Evolutionary conservation across 2,329 filamentous ascomycete species (phyloP), one percentile per base, ranked within the genome.

Genomic region (Trichophyton simii): DNA sequence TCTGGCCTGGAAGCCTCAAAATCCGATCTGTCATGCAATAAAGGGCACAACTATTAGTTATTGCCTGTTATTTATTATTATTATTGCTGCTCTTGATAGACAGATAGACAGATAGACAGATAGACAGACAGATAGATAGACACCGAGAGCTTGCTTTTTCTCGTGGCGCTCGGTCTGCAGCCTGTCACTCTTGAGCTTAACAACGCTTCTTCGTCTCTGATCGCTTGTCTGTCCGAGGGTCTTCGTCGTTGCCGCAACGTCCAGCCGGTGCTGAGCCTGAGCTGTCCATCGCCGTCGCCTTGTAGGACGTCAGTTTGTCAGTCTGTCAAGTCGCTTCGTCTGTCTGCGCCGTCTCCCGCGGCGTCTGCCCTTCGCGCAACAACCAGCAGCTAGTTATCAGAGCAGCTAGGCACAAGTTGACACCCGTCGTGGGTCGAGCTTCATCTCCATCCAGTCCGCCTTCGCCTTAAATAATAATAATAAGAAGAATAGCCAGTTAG

Each of bases 151-250:
- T 54, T 54, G 50, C 50, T 54, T 54, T 54, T 54, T 54, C 50
- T 31, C 50, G 50, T 54, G 50, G 50, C 50, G 50, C 15, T 50
- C 22, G 3, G n/a, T 22, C 18, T 48, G 44, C 44, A 48, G 50
- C 28, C 50, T 54, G 50, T 54, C 50, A 54, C 22, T 54, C 50
- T 54, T 34, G 22, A 54, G 50, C 50, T 54, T 34, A 54, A 54
- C 50, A 13, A n/a, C 50, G 50, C 50, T 54, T 22, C 22, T 22
- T 18, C 18, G 18, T 25, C 13, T 15, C 22, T 28, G 7, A 18
- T 50, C 6, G n/a, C 46, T 13, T 36, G 8, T 36, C 34, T 36
- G 34, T 36, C 11, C 9, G 34, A 36, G 34, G 28, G n/a, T 22
- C 46, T 31, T 31, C 22, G 28, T 31, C 50, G 50, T 22, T 22